A percentile compares a stretch with the other conserved stretches of the same genome.
Conservation (phyloP, 176 grass and related monocot genomes). For the Bothriochloa decipiens region DNA sequence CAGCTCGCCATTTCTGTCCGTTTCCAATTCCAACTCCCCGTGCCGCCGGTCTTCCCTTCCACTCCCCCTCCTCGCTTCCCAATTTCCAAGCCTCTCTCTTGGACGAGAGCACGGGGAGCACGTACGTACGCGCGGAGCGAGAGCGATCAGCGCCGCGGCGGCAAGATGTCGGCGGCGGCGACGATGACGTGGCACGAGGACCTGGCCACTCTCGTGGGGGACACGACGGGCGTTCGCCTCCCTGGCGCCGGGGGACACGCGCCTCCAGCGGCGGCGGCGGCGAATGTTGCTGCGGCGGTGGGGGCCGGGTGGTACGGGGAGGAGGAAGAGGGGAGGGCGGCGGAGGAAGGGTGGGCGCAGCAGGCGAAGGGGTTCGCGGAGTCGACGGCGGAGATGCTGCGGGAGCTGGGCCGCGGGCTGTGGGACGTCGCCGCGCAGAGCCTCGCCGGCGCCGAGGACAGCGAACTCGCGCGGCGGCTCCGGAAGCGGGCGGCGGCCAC, state of each 20-base stretch:
- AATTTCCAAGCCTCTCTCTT: conserved; percentile 10
- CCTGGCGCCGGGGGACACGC: conserved; percentile 22
- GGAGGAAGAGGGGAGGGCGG: conserved; percentile 25
- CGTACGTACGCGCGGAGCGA: background rate
- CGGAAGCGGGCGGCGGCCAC: conserved; percentile 46
- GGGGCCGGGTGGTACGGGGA: conserved; percentile 46
- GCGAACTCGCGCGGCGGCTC: conserved; percentile 71
- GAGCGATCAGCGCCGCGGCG: conserved; percentile 48
- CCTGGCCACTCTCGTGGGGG: conserved; percentile 55
- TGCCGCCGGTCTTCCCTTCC: background rate
- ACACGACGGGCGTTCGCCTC: conserved; percentile 47
- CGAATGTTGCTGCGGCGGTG: conserved; percentile 26
- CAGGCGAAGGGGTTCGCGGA: conserved; percentile 74
- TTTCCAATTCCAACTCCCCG: conserved; percentile 35
- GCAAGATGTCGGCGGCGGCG: conserved; percentile 49
- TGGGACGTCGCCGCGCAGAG: conserved; percentile 86
- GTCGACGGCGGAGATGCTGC: conserved; percentile 89
- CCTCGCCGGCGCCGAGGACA: conserved; percentile 71
- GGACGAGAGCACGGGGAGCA: background rate
- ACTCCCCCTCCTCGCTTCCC: conserved; percentile 19
- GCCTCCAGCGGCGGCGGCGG: background rate
- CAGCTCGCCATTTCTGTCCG: background rate
- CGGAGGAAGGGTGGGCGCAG: conserved; percentile 78
- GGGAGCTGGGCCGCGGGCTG: conserved; percentile 71
- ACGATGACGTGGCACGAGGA: conserved; percentile 97